Evolutionary conservation across 768 basidiomycete species (phyloP).

Genomic region (Serendipita sp.): DNA sequence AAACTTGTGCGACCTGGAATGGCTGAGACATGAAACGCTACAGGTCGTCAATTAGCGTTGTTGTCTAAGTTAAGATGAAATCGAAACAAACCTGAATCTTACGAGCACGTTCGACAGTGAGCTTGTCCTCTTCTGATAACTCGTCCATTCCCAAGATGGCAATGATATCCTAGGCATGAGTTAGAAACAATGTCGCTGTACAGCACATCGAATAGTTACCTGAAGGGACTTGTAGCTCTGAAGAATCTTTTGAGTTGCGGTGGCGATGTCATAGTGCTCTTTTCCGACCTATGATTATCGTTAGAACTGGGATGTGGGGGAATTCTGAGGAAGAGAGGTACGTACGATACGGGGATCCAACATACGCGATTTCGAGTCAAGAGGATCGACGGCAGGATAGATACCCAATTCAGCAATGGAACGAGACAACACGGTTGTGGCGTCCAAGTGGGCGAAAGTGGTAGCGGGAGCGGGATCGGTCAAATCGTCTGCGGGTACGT

Average conservation of each 20-base stretch:
- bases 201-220: slow-evolving; percentile 10
- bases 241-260: slow-evolving; percentile 92
- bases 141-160: slow-evolving; percentile 99
- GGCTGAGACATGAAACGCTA: slow-evolving; percentile 99
- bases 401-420: slow-evolving; percentile 98
- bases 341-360: slow-evolving; percentile 95
- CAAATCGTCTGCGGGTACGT: slow-evolving; percentile 99
- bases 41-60: slow-evolving; percentile 73
- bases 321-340: slow-evolving; percentile 9
- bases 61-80: slow-evolving; percentile 43
- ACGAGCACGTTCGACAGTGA: slow-evolving; percentile 59
- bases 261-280: slow-evolving; percentile 94
- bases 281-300: slow-evolving; percentile 41
- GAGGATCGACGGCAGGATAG: slow-evolving; percentile 98
- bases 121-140: slow-evolving; percentile 98
- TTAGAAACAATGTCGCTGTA: background rate
- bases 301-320: background rate
- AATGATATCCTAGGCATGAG: slow-evolving; percentile 62
- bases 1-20: slow-evolving; percentile 98
- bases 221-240: slow-evolving; percentile 94
- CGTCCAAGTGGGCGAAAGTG: slow-evolving; percentile 99
- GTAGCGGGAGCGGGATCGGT: slow-evolving; percentile 99
- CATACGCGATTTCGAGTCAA: slow-evolving; percentile 99
- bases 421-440: slow-evolving; percentile 98
- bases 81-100: slow-evolving; percentile 32